These are phyloP conservation scores for Dimargaris xerosporica DNA, from an alignment of 192 early-diverging fungal genomes.

Conservation along the genomic window DNA sequence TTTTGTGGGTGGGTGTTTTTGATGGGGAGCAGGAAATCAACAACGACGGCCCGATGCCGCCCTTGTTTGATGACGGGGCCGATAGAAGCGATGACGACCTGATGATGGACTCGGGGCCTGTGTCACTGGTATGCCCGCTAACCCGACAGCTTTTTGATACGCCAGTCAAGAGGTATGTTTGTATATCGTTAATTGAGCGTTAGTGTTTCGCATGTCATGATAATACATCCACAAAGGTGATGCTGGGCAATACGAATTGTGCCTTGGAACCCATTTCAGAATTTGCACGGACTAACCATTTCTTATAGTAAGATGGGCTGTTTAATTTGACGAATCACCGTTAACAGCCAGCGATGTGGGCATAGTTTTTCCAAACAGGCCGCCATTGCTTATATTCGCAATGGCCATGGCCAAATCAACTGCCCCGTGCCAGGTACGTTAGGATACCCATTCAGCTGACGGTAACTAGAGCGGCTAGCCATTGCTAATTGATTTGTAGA, in stretches of 20 bases:
- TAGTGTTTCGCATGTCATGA: no score
- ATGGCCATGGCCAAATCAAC: background rate
- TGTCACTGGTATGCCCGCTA: conserved; percentile 3
- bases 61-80: background rate
- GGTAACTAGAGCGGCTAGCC: no score
- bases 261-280: background rate
- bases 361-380: background rate
- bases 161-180: conserved; percentile 3
- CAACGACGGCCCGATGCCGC: background rate
- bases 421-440: no score
- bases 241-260: background rate
- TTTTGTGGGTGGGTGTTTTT: background rate
- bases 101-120: background rate
- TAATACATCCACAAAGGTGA: no score
- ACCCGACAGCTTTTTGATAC: conserved; percentile 1
- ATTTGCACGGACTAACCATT: background rate
- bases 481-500: no score
- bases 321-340: no score
- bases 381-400: background rate
- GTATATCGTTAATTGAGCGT: no score
- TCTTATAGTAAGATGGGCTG: background rate
- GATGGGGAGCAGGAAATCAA: background rate
- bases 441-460: no score
- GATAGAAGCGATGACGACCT: conserved; percentile 9
- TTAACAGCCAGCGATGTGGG: background rate